A percentile compares a stretch with the other conserved stretches of the same genome.
These are phyloP conservation scores for Agrostemma githago DNA, from an alignment of 148 eudicot genomes.

Conservation along the genomic window DNA sequence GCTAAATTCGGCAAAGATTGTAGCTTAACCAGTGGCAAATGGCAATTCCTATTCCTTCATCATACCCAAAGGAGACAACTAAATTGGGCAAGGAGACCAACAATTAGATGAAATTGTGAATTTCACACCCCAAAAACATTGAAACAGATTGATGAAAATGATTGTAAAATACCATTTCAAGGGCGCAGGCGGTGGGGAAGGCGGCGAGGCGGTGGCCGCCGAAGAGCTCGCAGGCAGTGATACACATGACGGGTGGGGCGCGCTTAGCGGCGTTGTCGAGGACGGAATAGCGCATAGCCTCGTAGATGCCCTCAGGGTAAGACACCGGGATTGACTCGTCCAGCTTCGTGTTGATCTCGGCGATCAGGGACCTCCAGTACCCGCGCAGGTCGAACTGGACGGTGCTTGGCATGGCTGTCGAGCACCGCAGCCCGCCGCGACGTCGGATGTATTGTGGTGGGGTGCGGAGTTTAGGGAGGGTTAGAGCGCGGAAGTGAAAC, in stretches of 20 bases:
- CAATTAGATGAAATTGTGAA: too few relatives aligned
- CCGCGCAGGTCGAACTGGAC: slow-evolving; percentile 53
- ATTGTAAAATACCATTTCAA: slow-evolving; percentile 58
- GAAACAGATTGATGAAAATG: too few relatives aligned
- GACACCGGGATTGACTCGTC: slow-evolving; percentile 70
- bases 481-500: slow-evolving; percentile 26
- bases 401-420: slow-evolving; percentile 20
- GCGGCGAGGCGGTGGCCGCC: slow-evolving; percentile 77
- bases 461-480: slow-evolving; percentile 21
- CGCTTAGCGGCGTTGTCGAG: slow-evolving; percentile 77
- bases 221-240: slow-evolving; percentile 85
- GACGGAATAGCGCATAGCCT: slow-evolving; percentile 85
- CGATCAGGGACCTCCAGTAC: slow-evolving; percentile 62
- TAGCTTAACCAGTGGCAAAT: too few relatives aligned
- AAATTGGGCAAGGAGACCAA: too few relatives aligned
- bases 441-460: slow-evolving; percentile 28
- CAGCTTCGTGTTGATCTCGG: slow-evolving; percentile 65
- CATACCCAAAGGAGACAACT: too few relatives aligned
- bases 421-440: slow-evolving; percentile 6
- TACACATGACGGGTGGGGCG: slow-evolving; percentile 89
- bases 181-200: slow-evolving; percentile 95
- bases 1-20: too few relatives aligned
- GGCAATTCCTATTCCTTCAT: too few relatives aligned
- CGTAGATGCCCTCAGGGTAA: slow-evolving; percentile 71
- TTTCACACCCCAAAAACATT: too few relatives aligned